Base-by-base conservation (phyloP, 331 rosid genomes). In the Acacia pycnantha region DNA sequence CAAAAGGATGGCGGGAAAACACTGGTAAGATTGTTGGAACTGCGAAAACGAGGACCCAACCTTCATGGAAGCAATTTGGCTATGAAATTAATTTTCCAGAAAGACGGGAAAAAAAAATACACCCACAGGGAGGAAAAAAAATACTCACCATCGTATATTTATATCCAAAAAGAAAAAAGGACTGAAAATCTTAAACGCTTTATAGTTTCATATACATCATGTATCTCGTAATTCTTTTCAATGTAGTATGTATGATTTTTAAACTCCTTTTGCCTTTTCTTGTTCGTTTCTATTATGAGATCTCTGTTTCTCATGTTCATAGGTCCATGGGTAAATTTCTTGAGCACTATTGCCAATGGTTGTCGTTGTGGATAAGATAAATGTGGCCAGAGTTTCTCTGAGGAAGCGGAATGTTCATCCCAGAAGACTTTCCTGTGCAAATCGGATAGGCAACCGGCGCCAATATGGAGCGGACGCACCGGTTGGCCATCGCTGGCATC, bases 291-390 rank as follows among this genome's bases (percentile, higher is more conserved):
- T 71, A 74, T 35, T 22, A 46, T 40, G 50, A 59, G 47, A 65
- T 29, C 24, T 11, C 35, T 13, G 41, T 37, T 82, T 35, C 33
- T 77, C 21, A 41, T 19, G 35, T 54, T 48, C 33, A 27, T 3
- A 26, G 37, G 5, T 0, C 53, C 53, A 12, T 14, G 53, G 77
- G 22, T 31, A 50, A 22, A 11, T 62, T 6, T 3, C 71, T 9
- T 6, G 27, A 74, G 54, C 29, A 78, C 54, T 86, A 87, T 86
- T 90, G 92, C 92, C 92, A 88, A 80, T 90, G 84, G 68, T 88
- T 89, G 21, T 91, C 92, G 85, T 81, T 82, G 91, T 91, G 90
- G 35, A 87, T 81, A 66, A 86, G 90, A 76, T 89, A 88, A 40
- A 46, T 26, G 5, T 86, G 84, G 77, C 88, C 59, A n/a, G 83